Evolutionary conservation across 345 rosid species (phyloP), one percentile per base, ranked within the genome.

Genomic region (Populus pruinosa): DNA sequence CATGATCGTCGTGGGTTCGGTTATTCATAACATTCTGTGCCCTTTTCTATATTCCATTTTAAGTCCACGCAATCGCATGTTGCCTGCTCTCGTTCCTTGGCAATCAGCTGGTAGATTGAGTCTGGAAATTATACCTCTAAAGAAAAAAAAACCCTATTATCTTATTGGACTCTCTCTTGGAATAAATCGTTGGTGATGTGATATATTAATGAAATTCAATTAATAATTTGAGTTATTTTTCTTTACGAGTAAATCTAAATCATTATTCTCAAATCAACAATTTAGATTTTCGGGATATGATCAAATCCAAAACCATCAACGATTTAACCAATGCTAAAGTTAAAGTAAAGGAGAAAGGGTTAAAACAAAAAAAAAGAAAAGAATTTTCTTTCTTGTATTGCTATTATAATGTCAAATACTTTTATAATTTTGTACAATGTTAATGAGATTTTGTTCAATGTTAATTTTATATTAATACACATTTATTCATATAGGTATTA

Each of bases 1-100:
- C 21, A 21, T n/a, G n/a, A 7, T 1, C 74, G 16, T 1, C 74
- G 16, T 31, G 8, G 68, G 38, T 69, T 21, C 67, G 18, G 29
- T 13, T 12, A 35, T 35, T 59, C 62, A 2, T 4, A 29, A 35
- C 39, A 29, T 50, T 47, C 59, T 71, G 67, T 67, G 36, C 35
- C 23, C 39, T 35, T 63, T 72, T 25, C 29, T 20, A 0, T 25
- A 78, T 84, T 81, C 80, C 29, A 35, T 18, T 11, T 44, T 27
- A 68, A 64, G 67, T 53, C 49, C 69, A 41, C 20, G 47, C 53
- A 38, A 39, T 39, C 14, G 23, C 56, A 41, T 25, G 29, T 18
- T 49, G 13, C 9, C 1, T 36, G 70, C n/a, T 2, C 6, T 18
- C n/a, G 9, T 50, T 50, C 59, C n/a, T 53, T 18, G 2, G n/a